A percentile compares a stretch with the other conserved stretches of the same genome.
Evolutionary conservation across 495 filamentous ascomycete species (phyloP).

Genomic region (Astrothelium subdiscretum): DNA sequence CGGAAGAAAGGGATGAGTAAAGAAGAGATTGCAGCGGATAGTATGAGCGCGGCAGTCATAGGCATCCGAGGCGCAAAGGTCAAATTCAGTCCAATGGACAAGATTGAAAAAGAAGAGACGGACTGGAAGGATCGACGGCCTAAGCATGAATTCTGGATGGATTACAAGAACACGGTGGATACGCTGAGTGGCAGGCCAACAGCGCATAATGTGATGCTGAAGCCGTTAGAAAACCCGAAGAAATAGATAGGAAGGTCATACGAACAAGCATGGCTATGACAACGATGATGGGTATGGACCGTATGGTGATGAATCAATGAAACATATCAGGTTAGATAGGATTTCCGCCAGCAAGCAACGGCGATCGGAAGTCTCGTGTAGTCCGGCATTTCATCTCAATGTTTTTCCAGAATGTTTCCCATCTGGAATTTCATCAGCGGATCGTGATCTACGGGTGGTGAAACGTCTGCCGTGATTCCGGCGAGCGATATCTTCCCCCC

Average conservation of each 20-base stretch:
- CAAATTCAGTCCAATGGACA: conserved; percentile 68
- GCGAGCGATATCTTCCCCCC: not conserved
- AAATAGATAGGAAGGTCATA: not conserved
- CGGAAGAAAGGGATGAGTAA: conserved; percentile 49
- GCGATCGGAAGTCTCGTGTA: not conserved
- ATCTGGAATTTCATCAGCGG: not conserved
- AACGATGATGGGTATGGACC: not conserved
- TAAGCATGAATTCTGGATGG: conserved; percentile 74
- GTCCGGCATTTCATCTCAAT: not conserved
- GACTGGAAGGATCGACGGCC: conserved; percentile 88
- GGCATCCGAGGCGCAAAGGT: conserved; percentile 86
- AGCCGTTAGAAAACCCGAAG: not conserved
- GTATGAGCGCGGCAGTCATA: conserved; percentile 66
- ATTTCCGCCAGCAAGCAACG: not conserved
- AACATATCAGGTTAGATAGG: not conserved
- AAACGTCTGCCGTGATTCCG: conserved; percentile 1
- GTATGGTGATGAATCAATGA: not conserved
- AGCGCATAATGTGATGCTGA: conserved; percentile 4
- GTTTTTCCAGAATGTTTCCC: not conserved
- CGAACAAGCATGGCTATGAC: not conserved
- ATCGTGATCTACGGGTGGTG: not conserved
- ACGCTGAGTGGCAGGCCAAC: conserved; percentile 60
- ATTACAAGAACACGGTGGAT: conserved; percentile 70
- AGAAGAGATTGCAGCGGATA: conserved; percentile 57
- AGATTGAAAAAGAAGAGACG: conserved; percentile 72